These are phyloP conservation scores for Streptanthus diversifolius DNA, from an alignment of 345 rosid species.

Conservation along the genomic window DNA sequence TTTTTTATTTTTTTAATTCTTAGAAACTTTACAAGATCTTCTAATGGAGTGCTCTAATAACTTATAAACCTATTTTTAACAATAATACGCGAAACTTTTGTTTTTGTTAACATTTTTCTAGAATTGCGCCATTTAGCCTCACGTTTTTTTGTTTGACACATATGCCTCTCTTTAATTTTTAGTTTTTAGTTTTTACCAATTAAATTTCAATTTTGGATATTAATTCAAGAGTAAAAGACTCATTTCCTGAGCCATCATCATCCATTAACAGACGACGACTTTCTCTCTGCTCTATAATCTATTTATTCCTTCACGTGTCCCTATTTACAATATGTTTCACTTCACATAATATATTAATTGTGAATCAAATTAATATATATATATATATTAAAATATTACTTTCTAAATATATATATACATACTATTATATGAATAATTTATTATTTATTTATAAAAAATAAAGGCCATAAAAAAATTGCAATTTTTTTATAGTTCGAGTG, in stretches of 20 bases:
- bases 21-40: too few relatives aligned
- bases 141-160: neutral
- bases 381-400: too few relatives aligned
- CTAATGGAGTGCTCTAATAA: too few relatives aligned
- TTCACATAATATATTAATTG: too few relatives aligned
- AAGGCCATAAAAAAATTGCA: too few relatives aligned
- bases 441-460: too few relatives aligned
- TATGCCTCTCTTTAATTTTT: neutral
- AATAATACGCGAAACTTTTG: neutral
- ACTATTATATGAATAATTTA: too few relatives aligned
- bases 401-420: too few relatives aligned
- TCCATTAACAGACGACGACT: neutral
- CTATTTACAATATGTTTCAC: neutral
- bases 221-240: neutral
- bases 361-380: too few relatives aligned
- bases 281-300: neutral
- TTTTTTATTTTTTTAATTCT: too few relatives aligned
- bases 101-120: neutral
- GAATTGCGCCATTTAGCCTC: neutral
- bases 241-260: neutral
- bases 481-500: neutral
- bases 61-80: too few relatives aligned
- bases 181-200: neutral
- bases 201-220: neutral
- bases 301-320: too few relatives aligned